Evolutionary conservation across 2,329 filamentous ascomycete species (phyloP).

Genomic region (Pseudocercospora vitis): DNA sequence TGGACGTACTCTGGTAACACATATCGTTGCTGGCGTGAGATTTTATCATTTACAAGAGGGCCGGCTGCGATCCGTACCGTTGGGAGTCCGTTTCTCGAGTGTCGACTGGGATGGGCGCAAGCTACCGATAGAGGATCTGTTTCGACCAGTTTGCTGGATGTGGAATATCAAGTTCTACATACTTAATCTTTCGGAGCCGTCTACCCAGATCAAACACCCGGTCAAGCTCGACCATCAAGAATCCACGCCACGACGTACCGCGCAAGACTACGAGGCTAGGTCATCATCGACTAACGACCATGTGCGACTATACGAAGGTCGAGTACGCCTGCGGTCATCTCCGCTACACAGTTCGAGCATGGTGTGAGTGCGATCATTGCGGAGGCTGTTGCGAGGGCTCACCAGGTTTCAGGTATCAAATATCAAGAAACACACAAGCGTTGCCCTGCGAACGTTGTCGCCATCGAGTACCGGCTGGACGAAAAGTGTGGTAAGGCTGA

Average conservation of each 20-base stretch:
- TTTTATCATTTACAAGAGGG: conserved; percentile 21
- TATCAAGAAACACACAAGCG: conserved; percentile 56
- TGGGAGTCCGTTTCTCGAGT: conserved; percentile 11
- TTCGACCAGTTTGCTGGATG: conserved; percentile 22
- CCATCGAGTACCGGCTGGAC: conserved; percentile 51
- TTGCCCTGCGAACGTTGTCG: conserved; percentile 57
- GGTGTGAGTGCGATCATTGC: conserved; percentile 45
- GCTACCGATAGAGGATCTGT: conserved; percentile 21
- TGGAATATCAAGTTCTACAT: not conserved
- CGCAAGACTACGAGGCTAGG: not conserved
- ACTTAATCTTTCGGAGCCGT: not conserved
- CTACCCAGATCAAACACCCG: not conserved
- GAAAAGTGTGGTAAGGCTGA: conserved; percentile 49
- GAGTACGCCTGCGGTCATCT: conserved; percentile 58
- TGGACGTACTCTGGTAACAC: conserved; percentile 8
- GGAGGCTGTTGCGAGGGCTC: not conserved
- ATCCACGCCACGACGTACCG: not conserved
- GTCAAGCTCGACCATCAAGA: not conserved
- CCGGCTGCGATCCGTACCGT: conserved; percentile 16
- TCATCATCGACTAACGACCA: conserved; percentile 32
- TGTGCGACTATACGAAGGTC: conserved; percentile 62
- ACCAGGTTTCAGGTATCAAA: conserved; percentile 38
- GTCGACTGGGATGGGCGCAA: conserved; percentile 24
- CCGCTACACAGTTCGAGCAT: conserved; percentile 56
- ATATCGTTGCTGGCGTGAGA: conserved; percentile 6